Base-by-base conservation (phyloP, 169 alveolate species). In the Plasmodium ovale region DNA sequence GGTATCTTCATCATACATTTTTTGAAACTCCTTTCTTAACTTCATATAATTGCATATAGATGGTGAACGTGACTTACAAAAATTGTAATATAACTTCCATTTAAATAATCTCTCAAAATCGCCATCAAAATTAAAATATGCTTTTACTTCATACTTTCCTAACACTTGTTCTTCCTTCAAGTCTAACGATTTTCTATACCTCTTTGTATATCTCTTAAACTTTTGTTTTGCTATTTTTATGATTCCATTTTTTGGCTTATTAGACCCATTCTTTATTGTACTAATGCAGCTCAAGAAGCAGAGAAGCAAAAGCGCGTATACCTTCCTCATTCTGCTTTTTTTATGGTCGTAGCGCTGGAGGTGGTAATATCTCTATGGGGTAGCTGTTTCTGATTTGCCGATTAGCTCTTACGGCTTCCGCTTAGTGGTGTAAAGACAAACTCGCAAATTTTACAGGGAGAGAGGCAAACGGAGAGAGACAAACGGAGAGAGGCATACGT, bases 31-130 rank as follows among this genome's bases (percentile, higher is more conserved):
- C 10, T 21, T 77, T 77, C 56, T 29, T 33, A 77, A 42, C 37
- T 60, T 35, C 0, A 72, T 7, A 47, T 64, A 77, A 16, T 47
- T 25, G 7, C 88, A 60, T 10, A 70, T 12, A 21, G 27, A n/a
- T 3, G 35, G 33, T 1, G 56, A n/a, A 54, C 25, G n/a, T 10
- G 29, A n/a, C 6, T 29, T 77, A 12, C 51, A 35, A 12, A 14
- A 44, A 44, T 44, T 77, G 37, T 60, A 60, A 77, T 47, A 62
- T 21, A 77, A 25, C 2, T 64, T 77, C 88, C 88, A 77, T 64
- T 77, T 77, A 62, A 77, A 77, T 47, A 29, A 23, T 27, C 62
- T 60, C 47, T 77, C 88, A 23, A 77, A 42, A 1, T 51, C 25
- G 0, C 44, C 42, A 62, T 77, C 77, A 31, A 60, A 60, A 53